phyloP scores from a whole-genome alignment of 208 protist species.

The Crithidia brevicula region DNA sequence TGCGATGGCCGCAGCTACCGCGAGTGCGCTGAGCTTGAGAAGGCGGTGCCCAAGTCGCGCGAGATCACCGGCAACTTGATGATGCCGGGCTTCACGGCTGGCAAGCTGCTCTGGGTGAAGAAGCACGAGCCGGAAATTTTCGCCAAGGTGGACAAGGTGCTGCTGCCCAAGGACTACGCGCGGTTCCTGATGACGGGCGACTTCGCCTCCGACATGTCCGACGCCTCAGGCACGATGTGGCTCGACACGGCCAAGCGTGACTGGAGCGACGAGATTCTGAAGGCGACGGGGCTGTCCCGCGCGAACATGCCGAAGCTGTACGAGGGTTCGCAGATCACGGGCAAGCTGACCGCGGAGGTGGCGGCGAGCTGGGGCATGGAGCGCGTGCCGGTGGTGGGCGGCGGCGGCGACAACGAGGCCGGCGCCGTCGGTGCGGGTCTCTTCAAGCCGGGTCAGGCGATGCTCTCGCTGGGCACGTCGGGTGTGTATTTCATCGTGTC shows the following conservation, averaged over 20 bases:
- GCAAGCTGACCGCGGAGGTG: conserved; percentile 43
- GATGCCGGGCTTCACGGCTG: conserved; percentile 85
- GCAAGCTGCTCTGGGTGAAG: conserved; percentile 80
- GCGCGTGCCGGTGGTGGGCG: conserved; percentile 61
- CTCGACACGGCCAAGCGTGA: conserved; percentile 70
- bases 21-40: conserved; percentile 76
- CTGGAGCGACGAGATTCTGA: conserved; percentile 68
- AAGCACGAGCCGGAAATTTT: conserved; percentile 73
- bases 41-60: conserved; percentile 53
- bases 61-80: conserved; percentile 80
- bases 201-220: conserved; percentile 74
- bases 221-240: conserved; percentile 79
- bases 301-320: conserved; percentile 78
- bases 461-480: conserved; percentile 85
- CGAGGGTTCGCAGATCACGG: conserved; percentile 68
- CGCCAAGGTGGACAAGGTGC: conserved; percentile 57
- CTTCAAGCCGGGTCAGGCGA: conserved; percentile 72
- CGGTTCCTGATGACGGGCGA: conserved; percentile 73
- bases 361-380: conserved; percentile 63
- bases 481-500: conserved; percentile 87
- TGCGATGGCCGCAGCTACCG: conserved; percentile 72
- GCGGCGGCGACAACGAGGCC: conserved; percentile 80
- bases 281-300: conserved; percentile 62
- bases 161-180: conserved; percentile 82
- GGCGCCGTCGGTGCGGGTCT: conserved; percentile 70